Base-by-base conservation (phyloP, 345 rosid species). In the Odontarrhena argentea region DNA sequence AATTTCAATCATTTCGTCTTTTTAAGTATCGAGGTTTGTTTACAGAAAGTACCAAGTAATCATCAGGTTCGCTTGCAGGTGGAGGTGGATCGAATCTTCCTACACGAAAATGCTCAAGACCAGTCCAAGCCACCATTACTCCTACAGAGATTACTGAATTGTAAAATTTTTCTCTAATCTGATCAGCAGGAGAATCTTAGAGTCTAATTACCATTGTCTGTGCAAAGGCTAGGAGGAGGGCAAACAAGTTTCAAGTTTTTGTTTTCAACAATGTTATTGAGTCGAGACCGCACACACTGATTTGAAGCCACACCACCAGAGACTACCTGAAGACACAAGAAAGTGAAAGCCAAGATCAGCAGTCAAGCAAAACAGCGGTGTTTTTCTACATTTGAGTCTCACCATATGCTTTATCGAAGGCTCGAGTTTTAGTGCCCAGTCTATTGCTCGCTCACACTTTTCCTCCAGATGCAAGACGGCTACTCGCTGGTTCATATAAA, bases 41-140 rank as follows among this genome's bases (percentile, higher is more conserved):
- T 22, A 4, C 11, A 22, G 9, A 65, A 74, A 78, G 56, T 73
- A 93, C 96, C 96, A 79, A 53, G 55, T 63, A 70, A 84, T 93
- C 92, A 4, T 83, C 94, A 18, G 92, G 90, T 38, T 87, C 96
- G 9, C 62, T 66, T 41, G 81, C 84, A 62, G 83, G 87, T n/a
- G 97, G 98, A 40, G 97, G 86, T 71, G 97, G 96, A 80, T 93
- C 96, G 55, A 64, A 93, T 80, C 98, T 86, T 80, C 98, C 98
- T 72, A 73, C 76, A 58, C 84, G 76, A 57, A 87, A 86, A 78
- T 93, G 91, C 81, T 93, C 98, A 1, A 93, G 85, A 54, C 98
- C 98, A 48, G 98, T 90, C 98, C 98, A 93, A 70, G 98, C 98
- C 65, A 93, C 83, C 98, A 93, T 93, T 57, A 84, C 97, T 49